A percentile compares a stretch with the other conserved stretches of the same genome.
Conservation (phyloP, 176 grass and related monocot species). For the Otatea glauca region DNA sequence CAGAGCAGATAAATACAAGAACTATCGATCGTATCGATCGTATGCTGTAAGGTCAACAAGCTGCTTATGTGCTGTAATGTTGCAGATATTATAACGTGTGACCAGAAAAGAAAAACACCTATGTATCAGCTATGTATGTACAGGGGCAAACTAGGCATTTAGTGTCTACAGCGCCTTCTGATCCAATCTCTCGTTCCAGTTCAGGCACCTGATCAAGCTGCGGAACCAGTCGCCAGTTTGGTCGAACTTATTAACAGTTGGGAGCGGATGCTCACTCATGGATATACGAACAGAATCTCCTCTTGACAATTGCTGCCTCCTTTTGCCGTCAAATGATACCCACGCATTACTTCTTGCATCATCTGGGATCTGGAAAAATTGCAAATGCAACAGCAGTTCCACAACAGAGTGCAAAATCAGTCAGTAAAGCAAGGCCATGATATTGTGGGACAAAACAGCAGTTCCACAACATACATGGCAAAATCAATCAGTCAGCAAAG, state of each 20-base stretch:
- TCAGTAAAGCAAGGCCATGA: slow-evolving; percentile 5
- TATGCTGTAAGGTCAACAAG: slow-evolving; percentile 22
- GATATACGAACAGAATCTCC: slow-evolving; percentile 86
- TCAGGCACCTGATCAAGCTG: slow-evolving; percentile 91
- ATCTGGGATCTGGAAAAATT: slow-evolving; percentile 71
- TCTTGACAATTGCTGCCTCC: slow-evolving; percentile 82
- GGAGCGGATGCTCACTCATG: slow-evolving; percentile 92
- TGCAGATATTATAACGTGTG: slow-evolving; percentile 19
- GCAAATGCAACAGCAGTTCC: slow-evolving; percentile 2
- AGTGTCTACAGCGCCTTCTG: slow-evolving; percentile 78
- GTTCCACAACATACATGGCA: not conserved
- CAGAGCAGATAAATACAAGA: slow-evolving; percentile 22
- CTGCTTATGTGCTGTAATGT: slow-evolving; percentile 15
- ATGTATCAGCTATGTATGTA: slow-evolving; percentile 44
- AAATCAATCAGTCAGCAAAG: slow-evolving; percentile 17
- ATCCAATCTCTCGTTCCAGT: slow-evolving; percentile 95
- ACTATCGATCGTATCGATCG: not conserved
- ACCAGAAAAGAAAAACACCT: slow-evolving; percentile 8
- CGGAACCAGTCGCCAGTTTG: slow-evolving; percentile 95
- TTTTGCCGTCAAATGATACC: slow-evolving; percentile 95
- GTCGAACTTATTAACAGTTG: slow-evolving; percentile 97
- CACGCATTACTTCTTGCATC: slow-evolving; percentile 89
- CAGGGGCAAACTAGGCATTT: slow-evolving; percentile 8
- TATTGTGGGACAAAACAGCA: not conserved
- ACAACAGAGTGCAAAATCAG: not conserved